Conservation (phyloP, 768 basidiomycete genomes). For the Boletus barrowsii region DNA sequence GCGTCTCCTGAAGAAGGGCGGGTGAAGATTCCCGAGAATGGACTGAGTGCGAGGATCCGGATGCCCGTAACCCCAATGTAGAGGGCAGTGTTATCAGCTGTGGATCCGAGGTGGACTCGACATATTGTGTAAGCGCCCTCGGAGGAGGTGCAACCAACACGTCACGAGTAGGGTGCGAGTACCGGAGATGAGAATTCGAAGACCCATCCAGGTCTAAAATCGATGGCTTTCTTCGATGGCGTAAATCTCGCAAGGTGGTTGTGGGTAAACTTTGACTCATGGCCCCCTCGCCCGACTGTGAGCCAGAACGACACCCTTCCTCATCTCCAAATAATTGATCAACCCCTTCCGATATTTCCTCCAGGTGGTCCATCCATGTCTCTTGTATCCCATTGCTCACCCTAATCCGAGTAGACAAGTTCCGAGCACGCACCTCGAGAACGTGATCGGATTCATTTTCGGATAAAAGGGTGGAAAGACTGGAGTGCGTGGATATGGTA, state of each 20-base stretch:
- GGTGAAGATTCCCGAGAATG: constrained; percentile 7
- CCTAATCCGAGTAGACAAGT: constrained; percentile 51
- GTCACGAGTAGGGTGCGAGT: constrained; percentile 50
- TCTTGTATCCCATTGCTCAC: constrained; percentile 44
- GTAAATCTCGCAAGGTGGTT: constrained; percentile 29
- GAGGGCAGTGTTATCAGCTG: constrained; percentile 61
- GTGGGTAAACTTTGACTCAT: constrained; percentile 49
- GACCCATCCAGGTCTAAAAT: constrained; percentile 36
- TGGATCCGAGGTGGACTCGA: constrained; percentile 54
- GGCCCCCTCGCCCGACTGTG: constrained; percentile 17
- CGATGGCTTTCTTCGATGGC: constrained; percentile 46
- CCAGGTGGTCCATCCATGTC: constrained; percentile 66
- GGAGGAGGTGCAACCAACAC: constrained; percentile 66
- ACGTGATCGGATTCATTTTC: constrained; percentile 45
- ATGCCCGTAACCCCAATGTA: constrained; percentile 61
- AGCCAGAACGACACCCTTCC: constrained; percentile 2
- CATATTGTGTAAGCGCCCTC: constrained; percentile 71
- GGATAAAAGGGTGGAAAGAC: constrained; percentile 46
- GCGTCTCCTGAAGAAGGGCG: background rate
- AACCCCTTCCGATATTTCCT: constrained; percentile 60
- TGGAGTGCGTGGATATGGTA: constrained; percentile 69
- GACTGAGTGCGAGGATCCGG: constrained; percentile 27
- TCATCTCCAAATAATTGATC: constrained; percentile 50
- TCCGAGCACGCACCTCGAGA: constrained; percentile 47
- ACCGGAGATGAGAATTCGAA: constrained; percentile 40